phyloP scores from a whole-genome alignment of 169 alveolate species.

The Plasmodium gallinaceum region DNA sequence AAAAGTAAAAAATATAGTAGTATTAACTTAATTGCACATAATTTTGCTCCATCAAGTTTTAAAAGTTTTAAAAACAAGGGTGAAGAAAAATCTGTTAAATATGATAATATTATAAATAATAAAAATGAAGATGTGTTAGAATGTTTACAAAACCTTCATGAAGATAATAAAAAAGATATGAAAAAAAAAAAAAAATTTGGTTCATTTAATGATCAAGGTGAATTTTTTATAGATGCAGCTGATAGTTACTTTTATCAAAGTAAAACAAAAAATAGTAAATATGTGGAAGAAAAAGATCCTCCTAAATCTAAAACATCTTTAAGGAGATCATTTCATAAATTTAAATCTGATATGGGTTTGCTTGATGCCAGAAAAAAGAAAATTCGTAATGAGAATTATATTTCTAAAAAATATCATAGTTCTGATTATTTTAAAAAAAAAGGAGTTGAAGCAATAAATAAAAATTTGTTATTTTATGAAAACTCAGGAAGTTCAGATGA shows the following conservation, averaged over 20 bases:
- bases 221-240: not conserved
- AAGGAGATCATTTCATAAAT: constrained; percentile 11
- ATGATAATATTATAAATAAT: not conserved
- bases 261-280: not conserved
- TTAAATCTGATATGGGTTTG: constrained; percentile 21
- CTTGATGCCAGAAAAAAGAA: constrained; percentile 16
- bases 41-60: not conserved
- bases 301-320: not conserved
- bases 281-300: not conserved
- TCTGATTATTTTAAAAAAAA: constrained; percentile 20
- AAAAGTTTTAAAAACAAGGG: not conserved
- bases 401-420: constrained; percentile 42
- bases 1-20: constrained; percentile 11
- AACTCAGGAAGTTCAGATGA: not conserved
- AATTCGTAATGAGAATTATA: constrained; percentile 5
- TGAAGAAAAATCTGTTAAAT: not conserved
- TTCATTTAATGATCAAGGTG: not conserved
- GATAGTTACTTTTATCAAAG: not conserved
- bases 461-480: constrained; percentile 2
- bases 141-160: too few species aligned
- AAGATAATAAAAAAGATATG: not conserved
- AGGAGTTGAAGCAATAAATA: not conserved
- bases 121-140: not conserved
- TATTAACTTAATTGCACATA: not conserved
- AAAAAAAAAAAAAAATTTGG: not conserved